These are phyloP conservation scores for Suhomyces guaymorum DNA, from an alignment of 1,139 yeast species.

Conservation along the genomic window DNA sequence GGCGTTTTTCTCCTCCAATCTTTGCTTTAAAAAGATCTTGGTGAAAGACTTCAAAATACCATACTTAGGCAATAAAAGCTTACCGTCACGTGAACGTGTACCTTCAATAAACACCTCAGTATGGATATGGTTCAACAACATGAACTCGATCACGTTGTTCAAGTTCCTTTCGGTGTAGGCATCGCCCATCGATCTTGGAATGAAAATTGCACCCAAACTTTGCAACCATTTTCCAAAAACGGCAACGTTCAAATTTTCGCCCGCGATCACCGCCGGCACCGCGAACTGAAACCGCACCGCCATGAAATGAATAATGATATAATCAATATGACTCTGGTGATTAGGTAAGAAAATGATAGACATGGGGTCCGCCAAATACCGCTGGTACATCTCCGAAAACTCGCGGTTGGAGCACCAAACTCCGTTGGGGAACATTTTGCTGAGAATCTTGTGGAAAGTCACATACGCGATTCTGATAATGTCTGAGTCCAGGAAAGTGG, in stretches of 20 bases:
- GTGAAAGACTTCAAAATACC: conserved; percentile 59
- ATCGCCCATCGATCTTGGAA: conserved; percentile 50
- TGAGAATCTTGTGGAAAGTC: conserved; percentile 37
- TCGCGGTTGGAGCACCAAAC: conserved; percentile 43
- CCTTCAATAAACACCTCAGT: conserved; percentile 70
- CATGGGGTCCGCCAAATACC: conserved; percentile 44
- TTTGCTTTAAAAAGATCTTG: conserved; percentile 46
- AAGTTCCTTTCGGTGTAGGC: conserved; percentile 59
- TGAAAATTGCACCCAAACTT: conserved; percentile 49
- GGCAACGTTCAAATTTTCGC: conserved; percentile 67
- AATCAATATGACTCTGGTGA: conserved; percentile 68
- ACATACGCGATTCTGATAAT: conserved; percentile 39
- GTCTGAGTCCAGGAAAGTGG: conserved; percentile 27
- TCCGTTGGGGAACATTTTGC: conserved; percentile 47
- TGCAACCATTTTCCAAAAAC: conserved; percentile 52
- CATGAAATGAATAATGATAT: conserved; percentile 60
- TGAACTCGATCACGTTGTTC: conserved; percentile 54
- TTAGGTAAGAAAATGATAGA: conserved; percentile 48
- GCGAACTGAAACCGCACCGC: conserved; percentile 59
- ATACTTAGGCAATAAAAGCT: conserved; percentile 61
- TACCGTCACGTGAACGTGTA: conserved; percentile 67
- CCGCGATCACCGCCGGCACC: conserved; percentile 64
- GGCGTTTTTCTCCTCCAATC: conserved; percentile 44
- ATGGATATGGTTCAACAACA: conserved; percentile 52
- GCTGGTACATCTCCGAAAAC: conserved; percentile 30